A percentile compares a stretch with the other conserved stretches of the same genome.
phyloP scores from a whole-genome alignment of 768 basidiomycete genomes.

The Cubamyces lactineus region DNA sequence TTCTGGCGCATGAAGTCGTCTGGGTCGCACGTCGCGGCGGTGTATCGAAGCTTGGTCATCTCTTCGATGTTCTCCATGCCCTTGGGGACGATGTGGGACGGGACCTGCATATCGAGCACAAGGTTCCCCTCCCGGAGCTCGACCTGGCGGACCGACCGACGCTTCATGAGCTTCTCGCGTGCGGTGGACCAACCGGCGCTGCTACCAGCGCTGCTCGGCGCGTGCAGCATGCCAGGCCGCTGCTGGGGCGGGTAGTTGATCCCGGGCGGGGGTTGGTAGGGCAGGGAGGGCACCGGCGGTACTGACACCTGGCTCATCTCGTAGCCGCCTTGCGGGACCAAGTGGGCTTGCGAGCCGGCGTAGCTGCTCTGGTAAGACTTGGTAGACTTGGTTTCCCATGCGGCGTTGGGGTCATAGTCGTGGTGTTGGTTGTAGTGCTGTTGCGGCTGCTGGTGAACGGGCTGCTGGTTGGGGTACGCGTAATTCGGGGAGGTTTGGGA shows the following conservation, averaged over 20 bases:
- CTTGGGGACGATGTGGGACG: slow-evolving; percentile 75
- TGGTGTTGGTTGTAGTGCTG: slow-evolving; percentile 25
- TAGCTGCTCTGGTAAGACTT: slow-evolving; percentile 69
- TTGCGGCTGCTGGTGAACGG: slow-evolving; percentile 13
- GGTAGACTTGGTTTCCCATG: slow-evolving; percentile 54
- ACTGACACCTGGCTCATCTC: slow-evolving; percentile 55
- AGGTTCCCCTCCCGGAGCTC: slow-evolving; percentile 82
- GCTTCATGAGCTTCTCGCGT: slow-evolving; percentile 81
- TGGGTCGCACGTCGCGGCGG: slow-evolving; percentile 87
- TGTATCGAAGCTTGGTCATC: slow-evolving; percentile 84
- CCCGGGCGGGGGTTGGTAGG: slow-evolving; percentile 42
- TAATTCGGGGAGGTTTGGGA: slow-evolving; percentile 19
- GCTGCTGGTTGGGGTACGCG: slow-evolving; percentile 24
- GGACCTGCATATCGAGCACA: slow-evolving; percentile 82
- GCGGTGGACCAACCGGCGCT: slow-evolving; percentile 66
- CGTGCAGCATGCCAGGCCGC: slow-evolving; percentile 51
- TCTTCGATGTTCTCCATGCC: slow-evolving; percentile 67
- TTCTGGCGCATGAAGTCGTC: slow-evolving; percentile 81
- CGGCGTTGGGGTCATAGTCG: slow-evolving; percentile 30
- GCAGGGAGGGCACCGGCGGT: slow-evolving; percentile 60
- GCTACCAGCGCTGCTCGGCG: slow-evolving; percentile 52
- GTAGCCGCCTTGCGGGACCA: slow-evolving; percentile 52
- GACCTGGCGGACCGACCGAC: slow-evolving; percentile 77
- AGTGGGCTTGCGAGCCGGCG: slow-evolving; percentile 72
- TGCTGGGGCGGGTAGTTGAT: slow-evolving; percentile 66